phyloP scores from a whole-genome alignment of 2,329 filamentous ascomycete species.

The Alternaria sp. region DNA sequence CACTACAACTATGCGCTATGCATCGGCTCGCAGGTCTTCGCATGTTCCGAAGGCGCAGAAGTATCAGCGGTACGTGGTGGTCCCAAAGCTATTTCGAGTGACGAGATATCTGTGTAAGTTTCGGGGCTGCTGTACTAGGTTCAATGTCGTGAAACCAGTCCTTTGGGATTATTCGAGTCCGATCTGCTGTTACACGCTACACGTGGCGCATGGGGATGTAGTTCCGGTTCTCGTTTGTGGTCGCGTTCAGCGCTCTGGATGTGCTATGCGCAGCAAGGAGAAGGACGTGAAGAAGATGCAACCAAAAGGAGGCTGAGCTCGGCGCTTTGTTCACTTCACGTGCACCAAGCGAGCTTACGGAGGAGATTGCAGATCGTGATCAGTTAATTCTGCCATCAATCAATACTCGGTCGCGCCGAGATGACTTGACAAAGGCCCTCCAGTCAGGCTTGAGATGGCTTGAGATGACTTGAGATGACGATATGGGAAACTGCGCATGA shows the following conservation, averaged over 20 bases:
- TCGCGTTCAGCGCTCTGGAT: slow-evolving; percentile 23
- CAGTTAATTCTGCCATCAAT: slow-evolving; percentile 5
- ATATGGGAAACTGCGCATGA: slow-evolving; percentile 17
- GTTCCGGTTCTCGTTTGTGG: slow-evolving; percentile 17
- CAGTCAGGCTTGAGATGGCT: slow-evolving; percentile 13
- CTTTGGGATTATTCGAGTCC: slow-evolving; percentile 11
- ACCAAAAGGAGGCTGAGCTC: slow-evolving; percentile 1
- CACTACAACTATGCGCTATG: neutral
- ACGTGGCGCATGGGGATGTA: slow-evolving; percentile 17
- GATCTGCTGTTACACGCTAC: slow-evolving; percentile 20
- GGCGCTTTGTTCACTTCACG: slow-evolving; percentile 9
- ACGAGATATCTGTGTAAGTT: neutral
- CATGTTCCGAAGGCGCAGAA: neutral
- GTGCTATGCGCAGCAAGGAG: slow-evolving; percentile 21
- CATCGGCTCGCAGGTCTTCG: neutral
- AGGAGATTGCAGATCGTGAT: slow-evolving; percentile 11
- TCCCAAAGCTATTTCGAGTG: neutral
- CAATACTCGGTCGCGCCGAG: slow-evolving; percentile 13
- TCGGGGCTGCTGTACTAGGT: slow-evolving; percentile 17
- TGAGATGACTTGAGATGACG: slow-evolving; percentile 26
- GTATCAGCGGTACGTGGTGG: neutral
- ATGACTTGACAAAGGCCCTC: slow-evolving; percentile 3
- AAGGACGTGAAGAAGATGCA: slow-evolving; percentile 15
- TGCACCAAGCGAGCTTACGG: neutral
- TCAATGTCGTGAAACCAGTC: slow-evolving; percentile 20